Evolutionary conservation across 2,329 filamentous ascomycete genomes (phyloP).

Genomic region (Fusarium domesticum): DNA sequence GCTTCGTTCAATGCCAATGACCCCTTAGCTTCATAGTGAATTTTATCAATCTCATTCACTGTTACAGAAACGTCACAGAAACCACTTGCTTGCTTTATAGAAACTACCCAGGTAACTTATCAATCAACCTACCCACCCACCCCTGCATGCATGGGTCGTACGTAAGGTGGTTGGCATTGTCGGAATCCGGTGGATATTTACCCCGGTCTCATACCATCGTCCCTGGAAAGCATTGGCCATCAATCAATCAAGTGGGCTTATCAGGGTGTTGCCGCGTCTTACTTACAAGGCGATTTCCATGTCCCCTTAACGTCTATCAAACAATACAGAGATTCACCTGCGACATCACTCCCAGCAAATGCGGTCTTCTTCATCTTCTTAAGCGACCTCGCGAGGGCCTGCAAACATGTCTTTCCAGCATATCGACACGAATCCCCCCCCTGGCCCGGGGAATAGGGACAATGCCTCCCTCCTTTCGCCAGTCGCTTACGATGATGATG

Average conservation of each 20-base stretch:
- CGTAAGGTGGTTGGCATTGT: conserved; percentile 5
- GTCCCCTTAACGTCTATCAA: conserved; percentile 15
- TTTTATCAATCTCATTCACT: no score
- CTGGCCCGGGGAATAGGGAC: conserved; percentile 29
- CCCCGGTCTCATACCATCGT: conserved; percentile 26
- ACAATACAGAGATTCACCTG: not conserved
- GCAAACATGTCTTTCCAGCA: conserved; percentile 23
- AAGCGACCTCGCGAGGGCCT: conserved; percentile 14
- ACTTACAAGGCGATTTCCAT: not conserved
- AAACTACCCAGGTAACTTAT: no score
- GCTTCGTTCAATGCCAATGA: no score
- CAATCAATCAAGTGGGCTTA: conserved; percentile 10
- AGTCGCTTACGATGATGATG: conserved; percentile 65
- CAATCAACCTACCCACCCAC: no score
- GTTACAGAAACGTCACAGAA: no score
- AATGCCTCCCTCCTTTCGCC: conserved; percentile 58
- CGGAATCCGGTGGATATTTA: conserved; percentile 23
- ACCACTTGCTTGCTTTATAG: no score
- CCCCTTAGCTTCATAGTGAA: no score
- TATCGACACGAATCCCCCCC: conserved; percentile 20
- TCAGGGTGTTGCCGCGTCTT: conserved; percentile 20
- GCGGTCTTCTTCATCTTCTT: conserved; percentile 16
- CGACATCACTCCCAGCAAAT: conserved; percentile 7
- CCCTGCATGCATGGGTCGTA: no score
- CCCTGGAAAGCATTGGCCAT: no score